Evolutionary conservation across 106 monocot species (phyloP), one percentile per base, ranked within the genome.

Genomic region (Alisma plantagoaquatica): DNA sequence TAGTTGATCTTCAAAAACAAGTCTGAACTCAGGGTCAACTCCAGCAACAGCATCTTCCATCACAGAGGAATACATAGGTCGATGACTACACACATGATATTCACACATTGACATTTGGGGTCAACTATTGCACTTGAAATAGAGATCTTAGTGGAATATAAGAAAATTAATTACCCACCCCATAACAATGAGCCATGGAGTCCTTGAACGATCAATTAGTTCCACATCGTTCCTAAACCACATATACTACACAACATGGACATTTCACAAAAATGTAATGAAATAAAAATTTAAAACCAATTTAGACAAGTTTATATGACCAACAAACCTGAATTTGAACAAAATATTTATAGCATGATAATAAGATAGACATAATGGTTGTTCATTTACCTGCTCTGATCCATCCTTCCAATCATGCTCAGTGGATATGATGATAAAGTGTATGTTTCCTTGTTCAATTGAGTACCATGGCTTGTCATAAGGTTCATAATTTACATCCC

Each of bases 391-490:
- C 62, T 62, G 62, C 62, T 62, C 62, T 2, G 62, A 62, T 8
- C 25, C 30, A 6, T 49, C 14, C 3, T 28, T 4, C 46, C 47
- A 62, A n/a, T 26, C 2, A 41, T 62, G 62, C 25, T 62, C 62
- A 26, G 62, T 62, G 33, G 62, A 62, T 3, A 62, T 62, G 2
- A 62, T 25, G 10, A 50, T 62, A 26, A 62, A 62, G 46, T 62
- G 62, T 18, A 51, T 50, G 30, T 26, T 62, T 16, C 33, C 51
- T 38, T 62, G 62, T 17, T 62, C 62, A 27, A 62, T 51, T 11
- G 62, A 62, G 24, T 62, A 41, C 62, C 62, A 62, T 17, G 62
- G 38, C 25, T 51, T 62, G 15, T 62, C 50, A 6, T 50, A 38
- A 50, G 6, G 9, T 50, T 2, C 50, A 33, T n/a, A n/a, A n/a